Evolutionary conservation across 2,329 filamentous ascomycete species (phyloP).

Genomic region (Phyllosticta citrichinensis): DNA sequence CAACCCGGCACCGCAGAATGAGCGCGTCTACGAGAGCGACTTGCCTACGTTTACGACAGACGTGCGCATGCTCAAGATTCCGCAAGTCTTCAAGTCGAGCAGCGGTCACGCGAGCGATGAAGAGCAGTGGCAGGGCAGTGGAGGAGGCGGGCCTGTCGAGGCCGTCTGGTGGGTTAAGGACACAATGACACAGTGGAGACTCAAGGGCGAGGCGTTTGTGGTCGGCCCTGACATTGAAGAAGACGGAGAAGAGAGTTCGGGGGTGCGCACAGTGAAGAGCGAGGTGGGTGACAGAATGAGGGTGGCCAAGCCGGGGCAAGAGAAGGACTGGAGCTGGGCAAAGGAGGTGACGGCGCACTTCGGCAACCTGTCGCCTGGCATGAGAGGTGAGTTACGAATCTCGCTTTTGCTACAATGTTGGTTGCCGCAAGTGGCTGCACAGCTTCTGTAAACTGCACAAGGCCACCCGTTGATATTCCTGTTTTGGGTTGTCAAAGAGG

Average conservation of each 20-base stretch:
- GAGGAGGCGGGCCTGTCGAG: slow-evolving; percentile 64
- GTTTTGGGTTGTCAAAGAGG: background rate
- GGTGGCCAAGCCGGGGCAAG: slow-evolving; percentile 34
- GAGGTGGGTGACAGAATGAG: slow-evolving; percentile 56
- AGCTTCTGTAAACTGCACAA: background rate
- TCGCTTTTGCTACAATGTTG: background rate
- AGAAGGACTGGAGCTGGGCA: slow-evolving; percentile 61
- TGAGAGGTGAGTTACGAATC: slow-evolving; percentile 49
- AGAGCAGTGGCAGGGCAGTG: slow-evolving; percentile 39
- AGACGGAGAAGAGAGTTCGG: slow-evolving; percentile 42
- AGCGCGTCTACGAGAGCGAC: slow-evolving; percentile 62
- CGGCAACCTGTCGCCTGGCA: slow-evolving; percentile 72
- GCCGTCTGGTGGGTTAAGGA: slow-evolving; percentile 72
- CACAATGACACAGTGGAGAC: slow-evolving; percentile 69
- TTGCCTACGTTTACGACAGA: slow-evolving; percentile 80
- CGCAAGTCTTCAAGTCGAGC: slow-evolving; percentile 53
- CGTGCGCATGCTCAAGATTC: slow-evolving; percentile 72
- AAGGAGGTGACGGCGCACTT: slow-evolving; percentile 79
- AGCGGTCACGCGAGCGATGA: slow-evolving; percentile 36
- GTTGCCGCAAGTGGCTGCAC: background rate
- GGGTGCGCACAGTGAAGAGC: slow-evolving; percentile 48
- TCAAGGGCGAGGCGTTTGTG: slow-evolving; percentile 67
- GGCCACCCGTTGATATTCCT: background rate
- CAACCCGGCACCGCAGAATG: slow-evolving; percentile 65
- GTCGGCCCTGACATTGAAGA: slow-evolving; percentile 59